A percentile compares a stretch with the other conserved stretches of the same genome.
Evolutionary conservation across 805 yeast species (phyloP).

Genomic region (Ogataea siamensis): DNA sequence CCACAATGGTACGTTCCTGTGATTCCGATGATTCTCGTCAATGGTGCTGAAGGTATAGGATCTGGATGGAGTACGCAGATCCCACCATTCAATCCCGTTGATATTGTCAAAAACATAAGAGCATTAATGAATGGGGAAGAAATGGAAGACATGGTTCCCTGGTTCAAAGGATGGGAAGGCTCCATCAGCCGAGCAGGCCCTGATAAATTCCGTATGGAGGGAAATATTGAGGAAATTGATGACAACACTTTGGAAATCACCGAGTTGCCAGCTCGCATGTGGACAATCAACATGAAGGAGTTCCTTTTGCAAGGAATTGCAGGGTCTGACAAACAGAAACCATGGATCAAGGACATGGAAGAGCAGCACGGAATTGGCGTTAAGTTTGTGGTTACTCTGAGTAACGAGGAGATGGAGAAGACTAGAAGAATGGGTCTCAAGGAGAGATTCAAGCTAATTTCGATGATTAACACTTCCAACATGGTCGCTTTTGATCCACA

Average conservation of each 20-base stretch:
- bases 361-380: constrained; percentile 89
- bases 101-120: constrained; percentile 71
- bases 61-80: constrained; percentile 97
- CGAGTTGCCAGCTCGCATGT: constrained; percentile 86
- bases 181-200: constrained; percentile 57
- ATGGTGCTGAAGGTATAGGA: constrained; percentile 97
- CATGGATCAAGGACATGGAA: constrained; percentile 93
- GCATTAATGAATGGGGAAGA: constrained; percentile 72
- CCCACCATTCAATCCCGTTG: constrained; percentile 86
- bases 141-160: constrained; percentile 73
- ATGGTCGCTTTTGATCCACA: constrained; percentile 95
- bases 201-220: constrained; percentile 76
- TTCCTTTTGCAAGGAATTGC: constrained; percentile 68
- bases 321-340: constrained; percentile 68
- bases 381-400: constrained; percentile 71
- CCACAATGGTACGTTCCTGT: constrained; percentile 95
- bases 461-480: constrained; percentile 69
- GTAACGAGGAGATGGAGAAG: constrained; percentile 80
- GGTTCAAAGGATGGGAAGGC: constrained; percentile 97
- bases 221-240: constrained; percentile 78
- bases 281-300: constrained; percentile 92
- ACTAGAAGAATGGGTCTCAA: constrained; percentile 72
- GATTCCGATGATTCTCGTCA: constrained; percentile 91
- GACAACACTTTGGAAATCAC: constrained; percentile 81
- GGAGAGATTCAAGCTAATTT: constrained; percentile 76